Evolutionary conservation across 1,139 yeast genomes (phyloP).

Genomic region (Komagataea norvegica): DNA sequence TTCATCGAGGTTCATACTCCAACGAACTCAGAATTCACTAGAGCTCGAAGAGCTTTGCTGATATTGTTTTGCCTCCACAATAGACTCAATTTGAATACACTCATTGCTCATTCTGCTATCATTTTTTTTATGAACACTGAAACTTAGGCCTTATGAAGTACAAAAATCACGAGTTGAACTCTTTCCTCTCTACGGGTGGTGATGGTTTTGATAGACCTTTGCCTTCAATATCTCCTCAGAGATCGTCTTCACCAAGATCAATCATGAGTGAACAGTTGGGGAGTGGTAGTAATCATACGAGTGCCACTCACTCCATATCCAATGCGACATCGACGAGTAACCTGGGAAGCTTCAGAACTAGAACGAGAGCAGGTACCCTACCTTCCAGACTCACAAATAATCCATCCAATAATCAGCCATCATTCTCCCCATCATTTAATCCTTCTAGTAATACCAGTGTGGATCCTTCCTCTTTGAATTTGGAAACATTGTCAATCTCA

Average conservation of each 20-base stretch:
- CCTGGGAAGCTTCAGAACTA: constrained; percentile 34
- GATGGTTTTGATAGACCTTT: constrained; percentile 17
- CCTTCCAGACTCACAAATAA: constrained; percentile 40
- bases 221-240: constrained; percentile 22
- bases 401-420: constrained; percentile 5
- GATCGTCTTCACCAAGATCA: constrained; percentile 26
- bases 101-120: background rate
- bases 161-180: constrained; percentile 18
- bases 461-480: constrained; percentile 23
- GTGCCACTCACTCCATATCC: constrained; percentile 5
- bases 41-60: too few relatives aligned
- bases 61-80: too few relatives aligned
- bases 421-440: constrained; percentile 29
- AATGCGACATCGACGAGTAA: constrained; percentile 12
- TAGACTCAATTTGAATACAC: too few relatives aligned
- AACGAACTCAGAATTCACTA: too few relatives aligned
- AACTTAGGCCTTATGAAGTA: constrained; percentile 5
- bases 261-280: constrained; percentile 18
- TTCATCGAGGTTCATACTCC: too few relatives aligned
- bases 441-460: constrained; percentile 11
- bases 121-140: background rate
- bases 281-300: constrained; percentile 1
- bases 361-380: constrained; percentile 55
- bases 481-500: constrained; percentile 24
- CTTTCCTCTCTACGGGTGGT: constrained; percentile 19